Conservation (phyloP, 306 rosid genomes). For the Vicia villosa region DNA sequence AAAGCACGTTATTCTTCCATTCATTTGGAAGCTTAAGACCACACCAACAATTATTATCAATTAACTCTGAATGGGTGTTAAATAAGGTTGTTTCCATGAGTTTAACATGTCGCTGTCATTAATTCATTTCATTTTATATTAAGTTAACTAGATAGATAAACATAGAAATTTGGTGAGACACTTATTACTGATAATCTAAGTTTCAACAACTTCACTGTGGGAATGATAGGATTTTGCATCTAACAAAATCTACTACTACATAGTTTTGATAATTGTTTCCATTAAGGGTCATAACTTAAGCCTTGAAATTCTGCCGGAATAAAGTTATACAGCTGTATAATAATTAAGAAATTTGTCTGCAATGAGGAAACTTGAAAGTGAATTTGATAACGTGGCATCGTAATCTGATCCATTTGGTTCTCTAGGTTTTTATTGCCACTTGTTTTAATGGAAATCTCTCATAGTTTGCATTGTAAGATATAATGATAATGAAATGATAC, state of each 20-base stretch:
- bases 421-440: conserved; percentile 32
- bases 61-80: not conserved
- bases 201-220: conserved; percentile 38
- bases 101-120: conserved; percentile 35
- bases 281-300: conserved; percentile 22
- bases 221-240: conserved; percentile 20
- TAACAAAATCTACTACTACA: conserved; percentile 7
- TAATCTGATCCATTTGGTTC: conserved; percentile 34
- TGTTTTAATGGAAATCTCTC: not conserved
- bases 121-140: conserved; percentile 19
- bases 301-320: conserved; percentile 15
- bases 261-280: conserved; percentile 34
- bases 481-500: conserved; percentile 14
- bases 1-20: too few species aligned
- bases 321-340: not conserved
- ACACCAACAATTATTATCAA: conserved; percentile 19
- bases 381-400: conserved; percentile 41
- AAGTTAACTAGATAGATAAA: conserved; percentile 50
- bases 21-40: conserved; percentile 2
- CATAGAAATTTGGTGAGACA: conserved; percentile 46
- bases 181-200: conserved; percentile 36
- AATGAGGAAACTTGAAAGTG: conserved; percentile 15
- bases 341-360: conserved; percentile 16
- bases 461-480: too few species aligned
- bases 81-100: conserved; percentile 20